Percentiles rank a stretch among this genome's conserved stretches.
Conservation (phyloP, 2,329 filamentous ascomycete species). For the Coniochaeta pulveracea region DNA sequence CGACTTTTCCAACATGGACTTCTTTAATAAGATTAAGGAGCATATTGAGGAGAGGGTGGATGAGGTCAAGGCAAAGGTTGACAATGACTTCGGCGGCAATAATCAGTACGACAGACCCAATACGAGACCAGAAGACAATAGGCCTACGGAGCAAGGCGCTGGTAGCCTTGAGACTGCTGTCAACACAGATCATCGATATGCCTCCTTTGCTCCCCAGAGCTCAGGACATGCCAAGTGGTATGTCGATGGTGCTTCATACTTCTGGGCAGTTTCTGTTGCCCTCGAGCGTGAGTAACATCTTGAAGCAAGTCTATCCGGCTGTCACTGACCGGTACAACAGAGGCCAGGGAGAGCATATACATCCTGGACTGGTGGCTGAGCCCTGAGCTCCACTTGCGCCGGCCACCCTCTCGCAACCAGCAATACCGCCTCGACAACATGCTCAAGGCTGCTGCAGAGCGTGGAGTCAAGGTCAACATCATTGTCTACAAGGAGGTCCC, state of each 20-base stretch:
- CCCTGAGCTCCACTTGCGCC: slow-evolving; percentile 76
- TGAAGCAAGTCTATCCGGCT: not conserved
- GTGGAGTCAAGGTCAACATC: slow-evolving; percentile 73
- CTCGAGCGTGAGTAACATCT: slow-evolving; percentile 42
- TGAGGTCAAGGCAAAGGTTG: not conserved
- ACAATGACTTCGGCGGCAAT: too few species aligned
- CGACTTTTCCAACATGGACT: slow-evolving; percentile 1
- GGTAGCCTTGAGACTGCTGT: not conserved
- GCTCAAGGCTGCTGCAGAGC: slow-evolving; percentile 69
- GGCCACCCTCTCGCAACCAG: slow-evolving; percentile 72
- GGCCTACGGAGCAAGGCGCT: not conserved
- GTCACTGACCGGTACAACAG: slow-evolving; percentile 19
- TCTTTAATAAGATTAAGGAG: slow-evolving; percentile 4
- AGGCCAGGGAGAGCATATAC: slow-evolving; percentile 66
- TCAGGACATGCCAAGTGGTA: slow-evolving; percentile 77
- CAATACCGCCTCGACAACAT: slow-evolving; percentile 75
- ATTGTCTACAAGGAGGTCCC: slow-evolving; percentile 91
- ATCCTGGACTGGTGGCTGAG: slow-evolving; percentile 89
- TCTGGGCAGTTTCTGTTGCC: slow-evolving; percentile 73
- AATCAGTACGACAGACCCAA: too few species aligned
- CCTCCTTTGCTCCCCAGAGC: slow-evolving; percentile 63
- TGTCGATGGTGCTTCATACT: slow-evolving; percentile 74
- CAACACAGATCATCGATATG: slow-evolving; percentile 39
- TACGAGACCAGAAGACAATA: not conserved
- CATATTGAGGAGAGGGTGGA: slow-evolving; percentile 4